Percentiles rank a stretch among this genome's conserved stretches.
These are phyloP conservation scores for Adiantum capillusveneris DNA, from an alignment of 75 land plant genomes.

Conservation along the genomic window DNA sequence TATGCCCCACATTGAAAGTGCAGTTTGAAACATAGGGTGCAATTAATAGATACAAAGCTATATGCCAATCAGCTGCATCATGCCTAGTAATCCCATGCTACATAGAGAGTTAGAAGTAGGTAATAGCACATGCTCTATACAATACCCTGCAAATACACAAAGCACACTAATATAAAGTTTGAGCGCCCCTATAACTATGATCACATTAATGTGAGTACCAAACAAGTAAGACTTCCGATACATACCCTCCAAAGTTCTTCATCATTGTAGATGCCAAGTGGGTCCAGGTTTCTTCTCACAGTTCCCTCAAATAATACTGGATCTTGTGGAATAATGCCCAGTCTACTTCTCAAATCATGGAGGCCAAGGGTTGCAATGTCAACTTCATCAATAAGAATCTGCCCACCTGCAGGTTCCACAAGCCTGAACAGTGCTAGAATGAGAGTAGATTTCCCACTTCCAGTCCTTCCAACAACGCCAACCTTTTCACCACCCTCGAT, in stretches of 20 bases:
- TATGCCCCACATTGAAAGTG: no score
- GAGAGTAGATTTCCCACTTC: slow-evolving; percentile 87
- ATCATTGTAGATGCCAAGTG: slow-evolving; percentile 65
- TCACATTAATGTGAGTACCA: no score
- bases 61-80: no score
- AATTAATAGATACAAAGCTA: no score
- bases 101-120: no score
- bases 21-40: no score
- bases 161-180: no score
- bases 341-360: slow-evolving; percentile 63
- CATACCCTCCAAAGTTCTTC: slow-evolving; percentile 71
- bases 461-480: slow-evolving; percentile 85
- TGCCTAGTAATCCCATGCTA: no score
- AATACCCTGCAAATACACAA: no score
- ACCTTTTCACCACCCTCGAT: slow-evolving; percentile 77
- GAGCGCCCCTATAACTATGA: no score
- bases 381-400: slow-evolving; percentile 57
- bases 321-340: slow-evolving; percentile 83
- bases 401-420: slow-evolving; percentile 64
- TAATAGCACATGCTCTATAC: no score
- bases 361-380: slow-evolving; percentile 73
- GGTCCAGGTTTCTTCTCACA: slow-evolving; percentile 68
- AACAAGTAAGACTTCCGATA: no score
- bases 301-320: slow-evolving; percentile 78
- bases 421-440: slow-evolving; percentile 78